These are phyloP conservation scores for Alternaria rosae DNA, from an alignment of 2,329 filamentous ascomycete genomes.

Conservation along the genomic window DNA sequence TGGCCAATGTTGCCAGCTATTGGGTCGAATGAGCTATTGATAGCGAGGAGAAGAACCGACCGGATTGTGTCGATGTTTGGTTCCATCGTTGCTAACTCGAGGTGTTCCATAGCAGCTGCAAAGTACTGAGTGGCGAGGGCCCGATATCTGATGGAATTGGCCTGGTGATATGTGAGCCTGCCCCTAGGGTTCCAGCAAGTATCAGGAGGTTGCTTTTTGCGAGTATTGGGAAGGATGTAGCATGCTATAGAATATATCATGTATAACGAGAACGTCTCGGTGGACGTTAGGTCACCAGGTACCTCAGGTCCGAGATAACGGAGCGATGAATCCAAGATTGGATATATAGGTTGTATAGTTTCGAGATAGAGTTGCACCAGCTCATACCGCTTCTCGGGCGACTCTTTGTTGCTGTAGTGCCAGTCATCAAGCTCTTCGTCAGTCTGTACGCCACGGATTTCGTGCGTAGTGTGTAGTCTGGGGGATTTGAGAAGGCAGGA, in stretches of 20 bases:
- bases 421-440: conserved; percentile 37
- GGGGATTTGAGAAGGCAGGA: conserved; percentile 45
- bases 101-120: conserved; percentile 40
- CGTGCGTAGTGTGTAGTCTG: conserved; percentile 28
- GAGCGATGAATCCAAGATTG: conserved; percentile 37
- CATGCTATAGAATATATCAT: conserved; percentile 49
- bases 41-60: conserved; percentile 43
- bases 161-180: conserved; percentile 39
- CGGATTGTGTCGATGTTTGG: conserved; percentile 42
- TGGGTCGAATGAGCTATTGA: conserved; percentile 48
- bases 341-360: conserved; percentile 38
- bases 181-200: conserved; percentile 34
- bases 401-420: conserved; percentile 31
- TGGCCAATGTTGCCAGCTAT: conserved; percentile 46
- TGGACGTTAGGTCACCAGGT: conserved; percentile 31
- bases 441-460: conserved; percentile 20
- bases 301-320: conserved; percentile 35
- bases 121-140: conserved; percentile 37
- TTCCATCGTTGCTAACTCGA: conserved; percentile 44
- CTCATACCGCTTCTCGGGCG: conserved; percentile 35
- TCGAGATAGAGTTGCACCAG: conserved; percentile 42
- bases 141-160: conserved; percentile 41
- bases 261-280: conserved; percentile 42
- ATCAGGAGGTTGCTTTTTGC: conserved; percentile 28
- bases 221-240: conserved; percentile 38